Conservation (phyloP, 2,329 filamentous ascomycete genomes). For the Aureobasidium pullulans region DNA sequence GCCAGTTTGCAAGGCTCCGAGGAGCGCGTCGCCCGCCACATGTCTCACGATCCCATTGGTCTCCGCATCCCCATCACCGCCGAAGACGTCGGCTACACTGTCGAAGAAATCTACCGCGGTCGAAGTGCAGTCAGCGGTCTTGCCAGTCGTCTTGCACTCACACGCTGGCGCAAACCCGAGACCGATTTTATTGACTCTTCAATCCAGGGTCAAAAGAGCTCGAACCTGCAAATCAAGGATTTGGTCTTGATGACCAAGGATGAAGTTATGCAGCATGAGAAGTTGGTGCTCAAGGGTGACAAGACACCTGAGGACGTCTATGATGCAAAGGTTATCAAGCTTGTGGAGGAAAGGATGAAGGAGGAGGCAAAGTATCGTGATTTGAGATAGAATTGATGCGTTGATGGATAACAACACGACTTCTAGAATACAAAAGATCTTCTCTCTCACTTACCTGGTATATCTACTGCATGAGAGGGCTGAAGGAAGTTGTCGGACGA, state of each 20-base stretch:
- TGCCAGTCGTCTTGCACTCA: slow-evolving; percentile 68
- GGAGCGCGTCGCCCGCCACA: slow-evolving; percentile 60
- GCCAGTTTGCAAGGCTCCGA: slow-evolving; percentile 68
- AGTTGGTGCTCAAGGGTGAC: slow-evolving; percentile 63
- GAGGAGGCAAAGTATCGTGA: slow-evolving; percentile 48
- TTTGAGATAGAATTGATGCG: not conserved
- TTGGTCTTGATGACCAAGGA: slow-evolving; percentile 92
- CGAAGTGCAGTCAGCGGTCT: slow-evolving; percentile 78
- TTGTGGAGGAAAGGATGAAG: slow-evolving; percentile 57
- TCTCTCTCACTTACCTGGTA: not conserved
- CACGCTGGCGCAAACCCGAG: slow-evolving; percentile 67
- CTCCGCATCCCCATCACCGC: slow-evolving; percentile 71
- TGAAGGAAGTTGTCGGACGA: too few relatives aligned
- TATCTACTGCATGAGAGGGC: too few relatives aligned
- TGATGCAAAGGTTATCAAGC: slow-evolving; percentile 55
- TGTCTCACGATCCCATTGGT: slow-evolving; percentile 54
- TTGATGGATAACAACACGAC: not conserved
- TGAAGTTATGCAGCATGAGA: slow-evolving; percentile 73
- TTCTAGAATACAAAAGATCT: not conserved
- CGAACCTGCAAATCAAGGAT: slow-evolving; percentile 60
- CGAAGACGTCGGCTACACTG: slow-evolving; percentile 76
- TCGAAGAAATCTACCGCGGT: slow-evolving; percentile 82
- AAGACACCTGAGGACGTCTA: slow-evolving; percentile 68
- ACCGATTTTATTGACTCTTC: slow-evolving; percentile 56
- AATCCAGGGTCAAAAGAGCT: slow-evolving; percentile 68